Conservation (phyloP, 768 basidiomycete genomes). For the Agaricus sinodeliciosus region DNA sequence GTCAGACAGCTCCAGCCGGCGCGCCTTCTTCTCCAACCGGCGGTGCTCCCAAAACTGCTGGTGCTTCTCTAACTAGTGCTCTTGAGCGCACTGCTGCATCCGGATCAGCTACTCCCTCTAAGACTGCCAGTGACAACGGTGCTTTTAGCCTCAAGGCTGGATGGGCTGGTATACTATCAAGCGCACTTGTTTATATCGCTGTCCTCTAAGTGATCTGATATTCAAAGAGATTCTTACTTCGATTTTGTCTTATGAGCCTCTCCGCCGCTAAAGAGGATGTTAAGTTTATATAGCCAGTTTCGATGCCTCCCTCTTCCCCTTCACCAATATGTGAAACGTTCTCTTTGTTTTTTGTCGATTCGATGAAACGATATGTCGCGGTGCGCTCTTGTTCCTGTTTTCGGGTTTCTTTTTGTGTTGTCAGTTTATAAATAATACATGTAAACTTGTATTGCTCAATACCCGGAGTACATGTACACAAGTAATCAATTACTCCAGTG, state of each 20-base stretch:
- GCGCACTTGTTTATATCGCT: constrained; percentile 29
- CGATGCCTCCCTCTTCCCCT: no score
- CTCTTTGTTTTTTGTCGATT: no score
- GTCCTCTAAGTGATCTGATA: constrained; percentile 24
- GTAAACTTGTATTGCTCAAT: no score
- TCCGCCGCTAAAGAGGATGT: neutral
- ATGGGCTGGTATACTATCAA: constrained; percentile 26
- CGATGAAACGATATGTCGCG: no score
- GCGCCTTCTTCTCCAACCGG: constrained; percentile 17
- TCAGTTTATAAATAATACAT: no score
- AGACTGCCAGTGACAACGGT: constrained; percentile 7
- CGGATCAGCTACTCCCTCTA: constrained; percentile 15
- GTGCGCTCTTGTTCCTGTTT: no score
- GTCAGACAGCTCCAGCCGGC: constrained; percentile 17
- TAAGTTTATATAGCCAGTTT: no score
- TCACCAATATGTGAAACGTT: no score
- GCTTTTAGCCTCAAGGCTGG: constrained; percentile 21
- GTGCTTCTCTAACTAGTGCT: constrained; percentile 14
- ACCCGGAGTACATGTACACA: no score
- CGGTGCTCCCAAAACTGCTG: constrained; percentile 15
- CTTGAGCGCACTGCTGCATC: constrained; percentile 10
- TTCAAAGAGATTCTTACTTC: neutral
- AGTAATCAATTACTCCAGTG: no score
- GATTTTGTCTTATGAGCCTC: neutral
- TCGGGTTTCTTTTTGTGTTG: no score